Conservation (phyloP, 2,329 filamentous ascomycete genomes). For the Phialophora verrucosa region DNA sequence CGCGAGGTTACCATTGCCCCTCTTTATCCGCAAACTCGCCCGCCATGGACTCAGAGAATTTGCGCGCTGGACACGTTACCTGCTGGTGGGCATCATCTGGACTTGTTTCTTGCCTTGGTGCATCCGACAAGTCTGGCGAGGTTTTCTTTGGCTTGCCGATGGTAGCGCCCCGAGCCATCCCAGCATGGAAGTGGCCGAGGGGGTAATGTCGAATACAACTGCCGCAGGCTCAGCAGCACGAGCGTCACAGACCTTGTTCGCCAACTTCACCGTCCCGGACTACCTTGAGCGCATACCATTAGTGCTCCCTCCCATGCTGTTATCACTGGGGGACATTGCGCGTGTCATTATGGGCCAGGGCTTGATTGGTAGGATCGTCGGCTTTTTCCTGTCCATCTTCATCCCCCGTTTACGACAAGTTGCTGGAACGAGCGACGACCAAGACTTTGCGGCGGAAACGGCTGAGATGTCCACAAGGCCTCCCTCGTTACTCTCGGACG, state of each 20-base stretch:
- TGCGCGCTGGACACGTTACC: slow-evolving; percentile 76
- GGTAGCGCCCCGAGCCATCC: slow-evolving; percentile 62
- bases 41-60: slow-evolving; percentile 74
- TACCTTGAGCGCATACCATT: slow-evolving; percentile 31
- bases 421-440: background rate
- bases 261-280: slow-evolving; percentile 19
- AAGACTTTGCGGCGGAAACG: slow-evolving; percentile 28
- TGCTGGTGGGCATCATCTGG: slow-evolving; percentile 86
- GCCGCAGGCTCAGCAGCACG: background rate
- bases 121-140: slow-evolving; percentile 90
- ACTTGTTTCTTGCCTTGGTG: slow-evolving; percentile 84
- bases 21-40: slow-evolving; percentile 80
- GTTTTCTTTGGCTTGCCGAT: slow-evolving; percentile 93
- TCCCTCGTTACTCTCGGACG: slow-evolving; percentile 63
- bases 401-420: slow-evolving; percentile 13
- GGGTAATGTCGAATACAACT: slow-evolving; percentile 21
- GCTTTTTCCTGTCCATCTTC: slow-evolving; percentile 28
- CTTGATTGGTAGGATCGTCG: slow-evolving; percentile 26
- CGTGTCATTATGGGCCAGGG: slow-evolving; percentile 28
- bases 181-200: slow-evolving; percentile 15
- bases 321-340: slow-evolving; percentile 30
- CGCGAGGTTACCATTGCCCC: slow-evolving; percentile 73
- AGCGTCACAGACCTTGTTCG: background rate
- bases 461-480: slow-evolving; percentile 41
- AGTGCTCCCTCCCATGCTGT: slow-evolving; percentile 30